Conservation (phyloP, 306 rosid genomes). For the Lotus japonicus region DNA sequence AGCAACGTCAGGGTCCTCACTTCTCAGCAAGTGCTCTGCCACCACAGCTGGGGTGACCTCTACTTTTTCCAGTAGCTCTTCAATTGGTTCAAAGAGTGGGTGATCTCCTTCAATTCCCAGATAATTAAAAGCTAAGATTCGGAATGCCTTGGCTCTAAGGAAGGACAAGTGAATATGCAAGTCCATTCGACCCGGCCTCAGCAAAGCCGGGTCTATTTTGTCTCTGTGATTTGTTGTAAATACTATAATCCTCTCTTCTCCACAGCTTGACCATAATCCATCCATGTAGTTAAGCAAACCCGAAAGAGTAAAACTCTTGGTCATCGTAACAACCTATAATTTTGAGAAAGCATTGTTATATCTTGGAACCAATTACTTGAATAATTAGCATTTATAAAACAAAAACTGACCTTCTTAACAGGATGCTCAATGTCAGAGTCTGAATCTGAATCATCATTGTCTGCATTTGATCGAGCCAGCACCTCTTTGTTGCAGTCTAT, state of each 20-base stretch:
- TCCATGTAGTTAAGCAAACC: slow-evolving; percentile 47
- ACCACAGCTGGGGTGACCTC: slow-evolving; percentile 49
- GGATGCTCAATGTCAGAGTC: not conserved
- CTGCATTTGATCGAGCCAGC: slow-evolving; percentile 1
- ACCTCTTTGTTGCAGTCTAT: slow-evolving; percentile 35
- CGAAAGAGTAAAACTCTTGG: slow-evolving; percentile 24
- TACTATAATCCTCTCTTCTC: slow-evolving; percentile 54
- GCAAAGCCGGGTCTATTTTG: slow-evolving; percentile 41
- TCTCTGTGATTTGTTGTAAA: slow-evolving; percentile 60
- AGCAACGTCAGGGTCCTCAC: slow-evolving; percentile 31
- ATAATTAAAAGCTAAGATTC: slow-evolving; percentile 36
- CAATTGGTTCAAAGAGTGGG: slow-evolving; percentile 15
- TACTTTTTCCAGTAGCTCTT: slow-evolving; percentile 23
- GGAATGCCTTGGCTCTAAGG: slow-evolving; percentile 35
- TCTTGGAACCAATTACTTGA: no score
- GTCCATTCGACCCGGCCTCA: slow-evolving; percentile 62
- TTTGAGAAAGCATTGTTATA: not conserved
- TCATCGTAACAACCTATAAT: not conserved
- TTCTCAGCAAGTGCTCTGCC: slow-evolving; percentile 47
- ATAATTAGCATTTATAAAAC: no score
- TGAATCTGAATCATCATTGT: not conserved
- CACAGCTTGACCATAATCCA: slow-evolving; percentile 59
- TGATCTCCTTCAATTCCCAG: slow-evolving; percentile 26
- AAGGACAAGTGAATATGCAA: slow-evolving; percentile 54
- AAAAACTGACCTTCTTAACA: slow-evolving; percentile 7